These are phyloP conservation scores for Alternaria consortialis DNA, from an alignment of 2,329 filamentous ascomycete genomes.

Conservation along the genomic window DNA sequence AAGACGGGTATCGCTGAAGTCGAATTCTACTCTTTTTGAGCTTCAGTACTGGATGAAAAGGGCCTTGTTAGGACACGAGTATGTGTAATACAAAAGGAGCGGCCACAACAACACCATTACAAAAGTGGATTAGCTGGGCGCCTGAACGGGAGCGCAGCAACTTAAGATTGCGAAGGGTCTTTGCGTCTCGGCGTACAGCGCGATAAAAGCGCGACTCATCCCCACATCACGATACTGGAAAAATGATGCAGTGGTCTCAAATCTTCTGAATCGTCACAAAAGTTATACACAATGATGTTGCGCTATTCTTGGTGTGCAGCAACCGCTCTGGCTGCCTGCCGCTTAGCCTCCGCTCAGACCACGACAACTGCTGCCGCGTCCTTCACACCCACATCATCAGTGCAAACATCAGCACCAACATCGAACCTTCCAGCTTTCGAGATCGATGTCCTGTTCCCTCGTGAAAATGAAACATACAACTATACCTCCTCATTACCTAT, in stretches of 20 bases:
- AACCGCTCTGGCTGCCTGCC: not conserved
- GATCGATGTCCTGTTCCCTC: not conserved
- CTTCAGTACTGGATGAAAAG: not conserved
- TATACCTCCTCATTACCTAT: not conserved
- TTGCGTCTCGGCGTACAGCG: not conserved
- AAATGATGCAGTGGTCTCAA: not conserved
- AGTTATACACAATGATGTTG: not conserved
- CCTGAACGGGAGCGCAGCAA: not conserved
- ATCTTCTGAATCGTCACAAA: not conserved
- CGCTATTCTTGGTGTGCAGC: not conserved
- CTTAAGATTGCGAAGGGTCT: not conserved
- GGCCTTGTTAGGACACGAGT: not conserved
- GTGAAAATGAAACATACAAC: not conserved
- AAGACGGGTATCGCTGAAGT: conserved; percentile 50
- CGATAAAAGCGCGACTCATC: not conserved
- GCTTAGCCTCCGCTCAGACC: not conserved
- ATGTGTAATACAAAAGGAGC: not conserved
- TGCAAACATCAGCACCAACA: not conserved
- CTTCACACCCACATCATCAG: not conserved
- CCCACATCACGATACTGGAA: not conserved
- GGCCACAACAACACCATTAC: not conserved
- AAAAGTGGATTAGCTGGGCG: not conserved
- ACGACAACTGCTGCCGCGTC: not conserved
- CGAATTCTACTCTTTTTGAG: conserved; percentile 15
- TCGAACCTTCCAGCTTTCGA: not conserved